Evolutionary conservation across 2,329 filamentous ascomycete genomes (phyloP).

Genomic region (Botrytis aclada): DNA sequence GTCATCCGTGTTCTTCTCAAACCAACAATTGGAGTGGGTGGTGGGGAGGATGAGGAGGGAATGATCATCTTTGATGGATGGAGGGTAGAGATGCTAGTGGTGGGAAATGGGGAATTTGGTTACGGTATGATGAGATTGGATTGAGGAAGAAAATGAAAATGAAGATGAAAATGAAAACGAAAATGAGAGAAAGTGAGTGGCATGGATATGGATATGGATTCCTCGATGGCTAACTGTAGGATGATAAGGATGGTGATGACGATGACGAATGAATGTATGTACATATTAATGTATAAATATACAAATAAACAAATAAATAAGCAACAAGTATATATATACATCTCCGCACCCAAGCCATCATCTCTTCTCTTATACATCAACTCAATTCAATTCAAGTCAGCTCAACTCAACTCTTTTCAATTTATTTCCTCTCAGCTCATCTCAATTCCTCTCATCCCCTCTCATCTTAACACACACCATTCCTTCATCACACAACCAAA

Average conservation of each 20-base stretch:
- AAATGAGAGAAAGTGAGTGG: not conserved
- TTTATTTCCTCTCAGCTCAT: no score
- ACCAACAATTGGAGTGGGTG: no score
- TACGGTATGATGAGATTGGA: not conserved
- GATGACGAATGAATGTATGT: no score
- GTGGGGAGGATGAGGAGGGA: not conserved
- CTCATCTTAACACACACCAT: not conserved
- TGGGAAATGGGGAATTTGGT: not conserved
- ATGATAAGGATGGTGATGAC: accelerated
- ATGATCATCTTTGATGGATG: not conserved
- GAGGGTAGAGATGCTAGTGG: no score
- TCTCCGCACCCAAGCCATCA: no score
- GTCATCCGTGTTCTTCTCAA: no score
- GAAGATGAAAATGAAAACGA: no score
- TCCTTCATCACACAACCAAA: not conserved
- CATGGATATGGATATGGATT: not conserved
- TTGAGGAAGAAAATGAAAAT: not conserved
- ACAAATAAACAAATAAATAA: not conserved
- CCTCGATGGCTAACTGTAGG: not conserved
- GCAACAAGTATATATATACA: not conserved
- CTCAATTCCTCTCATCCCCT: no score
- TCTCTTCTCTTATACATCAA: not conserved
- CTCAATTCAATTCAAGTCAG: not conserved
- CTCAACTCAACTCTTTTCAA: no score
- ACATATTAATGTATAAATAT: not conserved